Evolutionary conservation across 345 rosid species (phyloP), one percentile per base, ranked within the genome.

Genomic region (Brassica carinata): DNA sequence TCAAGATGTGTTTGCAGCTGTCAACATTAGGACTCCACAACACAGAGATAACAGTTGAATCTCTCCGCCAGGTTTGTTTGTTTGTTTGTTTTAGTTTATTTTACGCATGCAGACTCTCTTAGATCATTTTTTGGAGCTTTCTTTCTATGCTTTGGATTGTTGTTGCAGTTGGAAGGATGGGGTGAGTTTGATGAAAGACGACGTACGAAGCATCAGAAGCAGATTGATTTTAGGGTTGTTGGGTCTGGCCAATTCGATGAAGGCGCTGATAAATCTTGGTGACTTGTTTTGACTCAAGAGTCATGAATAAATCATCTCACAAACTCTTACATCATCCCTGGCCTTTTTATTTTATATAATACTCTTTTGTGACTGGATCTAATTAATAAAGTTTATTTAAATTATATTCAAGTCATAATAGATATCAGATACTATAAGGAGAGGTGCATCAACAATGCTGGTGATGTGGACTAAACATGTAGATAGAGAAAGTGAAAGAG

Each of bases 241-340:
- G 83, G 84, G 69, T 88, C 97, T 31, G 90, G 90, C 36, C 81
- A 89, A 61, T 93, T 95, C 43, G 98, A 95, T 26, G 99, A 95
- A 84, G 94, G 99, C 23, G 97, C 99, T 83, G 99, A 95, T 79
- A 90, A 91, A 79, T 87, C 85, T 63, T 93, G 92, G 87, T 74
- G 80, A 80, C n/a, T 10, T n/a, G 29, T 14, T 31, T 65, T 4
- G 13, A 30, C 45, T 62, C 65, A 4, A 3, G 30, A 62, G 43
- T 26, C 31, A 19, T 67, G 64, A 51, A 15, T 66, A 57, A 51
- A 15, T 66, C 43, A 7, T 34, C 38, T 53, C 66, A 64, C 29
- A 69, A 27, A 45, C 53, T 55, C 26, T 69, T 72, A 4, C 30
- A 23, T 64, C 11, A 43, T 43, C 33, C 13, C 27, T 62, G 33